Evolutionary conservation across 495 filamentous ascomycete species (phyloP), one percentile per base, ranked within the genome.

Genomic region (Trichocladium uniseriatum): DNA sequence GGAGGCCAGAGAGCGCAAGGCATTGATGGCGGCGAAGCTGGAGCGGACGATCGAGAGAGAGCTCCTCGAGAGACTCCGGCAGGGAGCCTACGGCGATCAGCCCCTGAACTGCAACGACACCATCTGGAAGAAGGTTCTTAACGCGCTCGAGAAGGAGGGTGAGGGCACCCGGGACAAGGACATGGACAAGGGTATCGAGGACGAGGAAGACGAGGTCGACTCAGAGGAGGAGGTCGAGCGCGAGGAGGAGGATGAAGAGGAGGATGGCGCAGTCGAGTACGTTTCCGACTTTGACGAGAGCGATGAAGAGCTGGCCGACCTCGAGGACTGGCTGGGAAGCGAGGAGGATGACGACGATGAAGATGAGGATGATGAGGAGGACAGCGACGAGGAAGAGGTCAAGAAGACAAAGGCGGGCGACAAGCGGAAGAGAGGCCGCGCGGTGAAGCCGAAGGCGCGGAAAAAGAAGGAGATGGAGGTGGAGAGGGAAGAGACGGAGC

Each of bases 61-160:
- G 67, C 73, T 98, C 55, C 85, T 98, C 58, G 90, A 97, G 67
- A 71, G 94, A 49, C 68, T 98, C 67, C 73, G 88, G 51, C 89
- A 86, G 64, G 92, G 92, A 34, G 91, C 91, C 1, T 98, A 97
- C 72, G 94, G 92, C 36, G 89, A 96, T 61, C 78, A 84, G 62
- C 92, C 94, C 35, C 67, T 98, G 50, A 98, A 98, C 70, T 88
- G 92, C 14, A 89, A 92, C 62, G 87, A 94, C 66, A 74, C 73
- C 13, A 89, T 98, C 53, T 98, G 92, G 92, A 95, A 95, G 83
- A 92, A 88, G 78, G 94, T 98, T 21, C 76, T 98, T 39, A 81
- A 82, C 38, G 90, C 89, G 2, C 70, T 97, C 63, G 94, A 97
- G 76, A 76, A 82, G 48, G 79, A 81, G 55, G 89, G 90, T 20